phyloP scores from a whole-genome alignment of 495 filamentous ascomycete genomes.

The Xylaria bambusicola region DNA sequence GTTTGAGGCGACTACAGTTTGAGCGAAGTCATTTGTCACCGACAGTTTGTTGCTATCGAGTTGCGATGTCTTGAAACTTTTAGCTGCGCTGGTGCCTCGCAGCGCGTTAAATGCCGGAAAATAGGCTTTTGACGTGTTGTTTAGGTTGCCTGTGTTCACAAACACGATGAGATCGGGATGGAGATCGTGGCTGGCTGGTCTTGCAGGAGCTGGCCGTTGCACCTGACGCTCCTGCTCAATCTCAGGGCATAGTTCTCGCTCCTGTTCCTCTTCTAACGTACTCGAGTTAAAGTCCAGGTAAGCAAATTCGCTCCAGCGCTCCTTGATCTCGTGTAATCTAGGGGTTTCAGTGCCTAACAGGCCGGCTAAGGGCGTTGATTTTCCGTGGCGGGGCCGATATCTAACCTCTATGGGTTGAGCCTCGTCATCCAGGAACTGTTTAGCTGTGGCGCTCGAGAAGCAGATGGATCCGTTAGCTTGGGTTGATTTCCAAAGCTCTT shows the following conservation, averaged over 20 bases:
- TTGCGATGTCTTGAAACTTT: slow-evolving; percentile 29
- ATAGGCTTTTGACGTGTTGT: slow-evolving; percentile 34
- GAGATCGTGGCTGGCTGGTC: slow-evolving; percentile 44
- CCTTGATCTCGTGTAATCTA: slow-evolving; percentile 29
- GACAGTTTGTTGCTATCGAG: slow-evolving; percentile 41
- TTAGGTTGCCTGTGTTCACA: slow-evolving; percentile 33
- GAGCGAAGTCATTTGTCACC: slow-evolving; percentile 59
- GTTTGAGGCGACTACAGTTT: slow-evolving; percentile 39
- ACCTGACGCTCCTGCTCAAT: slow-evolving; percentile 61
- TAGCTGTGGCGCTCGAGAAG: slow-evolving; percentile 30
- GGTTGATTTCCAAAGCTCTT: slow-evolving; percentile 28
- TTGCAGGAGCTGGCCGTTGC: slow-evolving; percentile 44
- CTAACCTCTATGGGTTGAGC: slow-evolving; percentile 23
- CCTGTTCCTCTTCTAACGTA: slow-evolving; percentile 66
- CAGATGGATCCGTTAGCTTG: too few species aligned
- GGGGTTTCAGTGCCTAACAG: too few species aligned
- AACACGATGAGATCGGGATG: slow-evolving; percentile 50
- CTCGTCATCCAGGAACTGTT: slow-evolving; percentile 47
- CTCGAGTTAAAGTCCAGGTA: slow-evolving; percentile 34
- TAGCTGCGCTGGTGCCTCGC: slow-evolving; percentile 39
- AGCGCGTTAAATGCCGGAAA: slow-evolving; percentile 52
- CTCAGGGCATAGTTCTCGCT: slow-evolving; percentile 66
- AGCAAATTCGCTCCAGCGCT: slow-evolving; percentile 49
- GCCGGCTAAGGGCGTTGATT: not conserved
- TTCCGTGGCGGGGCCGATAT: slow-evolving; percentile 17